Base-by-base conservation (phyloP, 1,284 basidiomycete species). In the Apiotrichum akiyoshidainum region DNA sequence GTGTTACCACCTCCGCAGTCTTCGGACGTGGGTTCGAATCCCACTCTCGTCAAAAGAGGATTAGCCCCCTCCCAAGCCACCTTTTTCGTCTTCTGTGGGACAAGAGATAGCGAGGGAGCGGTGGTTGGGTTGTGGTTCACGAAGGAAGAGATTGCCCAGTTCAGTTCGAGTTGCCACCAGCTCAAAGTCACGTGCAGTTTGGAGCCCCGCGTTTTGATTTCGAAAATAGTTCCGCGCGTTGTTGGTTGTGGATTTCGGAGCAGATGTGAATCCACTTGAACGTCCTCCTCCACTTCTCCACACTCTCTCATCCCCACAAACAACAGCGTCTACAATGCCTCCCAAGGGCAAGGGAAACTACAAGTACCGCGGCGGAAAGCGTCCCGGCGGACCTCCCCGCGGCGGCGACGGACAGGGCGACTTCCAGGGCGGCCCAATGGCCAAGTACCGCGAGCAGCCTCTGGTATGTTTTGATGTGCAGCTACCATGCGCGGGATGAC, bases 11-110 rank as follows among this genome's bases (percentile, higher is more conserved):
- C 22, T 50, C 54, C 54, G 63, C 59, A 64, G 69, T 71, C 69
- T 71, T 71, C 69, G 70, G 69, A 67, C 70, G 70, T 72, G 70
- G 70, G 70, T 72, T 72, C 70, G 70, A 72, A 72, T 72, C 70
- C 70, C 70, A 72, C 69, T 68, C 58, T 57, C 54, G 54, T 55
- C 54, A 55, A 44, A 16, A 33, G 54, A 19, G 54, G 40, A 44
- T 55, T 55, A 40, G 45, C 7, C 50, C 35, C 39, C 53, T 42
- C 53, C 52, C 52, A 45, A 45, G 44, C 44, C 44, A 45, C 19
- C 44, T 22, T 45, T 45, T 45, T 45, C 4, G 26, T 7, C 26
- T 31, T n/a, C n/a, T 31, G 26, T 17, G 3, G 17, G n/a, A 17
- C 11, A 14, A 17, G 11, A 17, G 40, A 2, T n/a, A 41, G 8